Conservation (phyloP, 495 filamentous ascomycete species). For the Friedmanniomyces simplex region DNA sequence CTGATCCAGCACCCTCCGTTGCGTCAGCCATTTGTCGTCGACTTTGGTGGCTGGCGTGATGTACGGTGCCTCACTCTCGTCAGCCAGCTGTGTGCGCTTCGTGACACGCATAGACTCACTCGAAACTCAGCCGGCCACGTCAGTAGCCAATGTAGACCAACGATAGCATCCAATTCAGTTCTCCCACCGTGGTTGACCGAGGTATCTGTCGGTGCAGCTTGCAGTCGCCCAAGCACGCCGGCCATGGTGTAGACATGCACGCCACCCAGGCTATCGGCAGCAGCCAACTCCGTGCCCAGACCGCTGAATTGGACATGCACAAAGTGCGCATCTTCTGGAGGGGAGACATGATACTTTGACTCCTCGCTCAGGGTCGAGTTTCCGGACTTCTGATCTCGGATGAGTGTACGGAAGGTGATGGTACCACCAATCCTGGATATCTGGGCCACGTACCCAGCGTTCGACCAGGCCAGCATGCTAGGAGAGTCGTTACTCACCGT, state of each 20-base stretch:
- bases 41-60: slow-evolving; percentile 31
- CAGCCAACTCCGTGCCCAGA: slow-evolving; percentile 60
- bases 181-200: slow-evolving; percentile 33
- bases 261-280: slow-evolving; percentile 63
- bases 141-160: slow-evolving; percentile 71
- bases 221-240: slow-evolving; percentile 57
- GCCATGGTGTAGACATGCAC: slow-evolving; percentile 54
- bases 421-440: slow-evolving; percentile 59
- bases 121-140: slow-evolving; percentile 21
- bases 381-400: slow-evolving; percentile 57
- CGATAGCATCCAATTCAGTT: slow-evolving; percentile 64
- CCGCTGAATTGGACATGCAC: slow-evolving; percentile 76
- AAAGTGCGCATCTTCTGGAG: slow-evolving; percentile 45
- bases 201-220: slow-evolving; percentile 36
- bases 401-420: slow-evolving; percentile 61
- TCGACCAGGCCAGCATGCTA: slow-evolving; percentile 84
- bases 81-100: neutral
- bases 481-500: slow-evolving; percentile 19
- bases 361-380: slow-evolving; percentile 67
- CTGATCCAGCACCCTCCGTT: neutral
- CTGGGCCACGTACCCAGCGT: slow-evolving; percentile 73
- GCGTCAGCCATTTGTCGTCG: slow-evolving; percentile 6
- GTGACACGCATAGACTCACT: slow-evolving; percentile 32
- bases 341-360: slow-evolving; percentile 34
- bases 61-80: slow-evolving; percentile 5